Evolutionary conservation across 345 rosid genomes (phyloP).

Genomic region (Litchi chinensis): DNA sequence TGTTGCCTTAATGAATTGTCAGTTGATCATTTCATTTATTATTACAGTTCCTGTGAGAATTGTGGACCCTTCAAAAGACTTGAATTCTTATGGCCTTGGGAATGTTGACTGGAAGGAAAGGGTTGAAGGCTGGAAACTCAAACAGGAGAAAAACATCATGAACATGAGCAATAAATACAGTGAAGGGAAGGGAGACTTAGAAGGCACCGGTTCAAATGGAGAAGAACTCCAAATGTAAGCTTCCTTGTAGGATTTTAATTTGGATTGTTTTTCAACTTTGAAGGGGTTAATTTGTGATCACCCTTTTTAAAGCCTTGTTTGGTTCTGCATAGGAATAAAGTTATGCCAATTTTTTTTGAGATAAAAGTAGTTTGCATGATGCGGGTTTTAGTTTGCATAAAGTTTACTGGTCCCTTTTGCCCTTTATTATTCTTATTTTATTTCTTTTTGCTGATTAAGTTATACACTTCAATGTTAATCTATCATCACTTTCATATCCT

Average conservation of each 20-base stretch:
- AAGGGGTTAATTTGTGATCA: neutral
- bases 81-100: slow-evolving; percentile 97
- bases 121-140: slow-evolving; percentile 98
- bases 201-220: slow-evolving; percentile 98
- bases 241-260: neutral
- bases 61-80: slow-evolving; percentile 97
- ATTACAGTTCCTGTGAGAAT: slow-evolving; percentile 91
- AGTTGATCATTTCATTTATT: slow-evolving; percentile 23
- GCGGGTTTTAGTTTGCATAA: slow-evolving; percentile 11
- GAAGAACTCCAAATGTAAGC: slow-evolving; percentile 96
- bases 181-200: slow-evolving; percentile 94
- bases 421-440: neutral
- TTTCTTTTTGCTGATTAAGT: neutral
- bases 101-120: slow-evolving; percentile 99
- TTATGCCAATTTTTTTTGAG: neutral
- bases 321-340: neutral
- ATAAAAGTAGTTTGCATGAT: neutral
- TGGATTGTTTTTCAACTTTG: slow-evolving; percentile 13
- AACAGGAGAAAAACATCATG: slow-evolving; percentile 88
- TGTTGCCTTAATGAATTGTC: slow-evolving; percentile 11
- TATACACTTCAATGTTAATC: neutral
- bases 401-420: neutral
- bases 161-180: slow-evolving; percentile 63
- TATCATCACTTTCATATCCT: neutral
- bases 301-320: neutral